These are phyloP conservation scores for Dunaliella sp. DNA, from an alignment of 139 green algal genomes.

Conservation along the genomic window DNA sequence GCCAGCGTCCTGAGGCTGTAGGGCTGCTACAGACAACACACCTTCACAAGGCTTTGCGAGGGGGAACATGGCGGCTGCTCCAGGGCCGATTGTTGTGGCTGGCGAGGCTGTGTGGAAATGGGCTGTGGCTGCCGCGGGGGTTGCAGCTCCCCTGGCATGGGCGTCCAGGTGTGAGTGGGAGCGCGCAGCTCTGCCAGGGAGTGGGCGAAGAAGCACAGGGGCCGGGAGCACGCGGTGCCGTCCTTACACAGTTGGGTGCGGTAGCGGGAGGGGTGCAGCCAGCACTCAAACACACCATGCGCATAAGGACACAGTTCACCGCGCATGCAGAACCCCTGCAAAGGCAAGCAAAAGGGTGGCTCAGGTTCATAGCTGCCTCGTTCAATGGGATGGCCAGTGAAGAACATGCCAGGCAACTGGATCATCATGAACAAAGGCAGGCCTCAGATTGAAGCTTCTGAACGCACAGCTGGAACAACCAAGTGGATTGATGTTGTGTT, in stretches of 20 bases:
- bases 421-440: not conserved
- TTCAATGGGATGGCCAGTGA: not conserved
- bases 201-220: constrained; percentile 90
- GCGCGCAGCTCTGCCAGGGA: constrained; percentile 65
- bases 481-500: too few species aligned
- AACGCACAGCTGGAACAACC: too few species aligned
- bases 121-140: not conserved
- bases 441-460: not conserved
- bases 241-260: constrained; percentile 89
- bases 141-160: constrained; percentile 34
- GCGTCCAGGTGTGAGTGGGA: constrained; percentile 56
- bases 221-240: constrained; percentile 62
- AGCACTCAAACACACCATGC: constrained; percentile 91
- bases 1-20: too few species aligned
- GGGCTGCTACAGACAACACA: too few species aligned
- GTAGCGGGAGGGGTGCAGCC: constrained; percentile 86
- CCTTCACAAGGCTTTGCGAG: not conserved
- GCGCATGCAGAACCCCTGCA: constrained; percentile 60
- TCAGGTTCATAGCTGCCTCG: too few species aligned
- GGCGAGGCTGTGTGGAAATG: not conserved
- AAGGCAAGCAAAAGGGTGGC: not conserved
- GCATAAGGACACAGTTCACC: constrained; percentile 81
- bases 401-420: not conserved
- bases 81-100: not conserved
- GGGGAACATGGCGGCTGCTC: not conserved